Conservation (phyloP, 805 yeast genomes). For the Yamadazyma ubonensis region DNA sequence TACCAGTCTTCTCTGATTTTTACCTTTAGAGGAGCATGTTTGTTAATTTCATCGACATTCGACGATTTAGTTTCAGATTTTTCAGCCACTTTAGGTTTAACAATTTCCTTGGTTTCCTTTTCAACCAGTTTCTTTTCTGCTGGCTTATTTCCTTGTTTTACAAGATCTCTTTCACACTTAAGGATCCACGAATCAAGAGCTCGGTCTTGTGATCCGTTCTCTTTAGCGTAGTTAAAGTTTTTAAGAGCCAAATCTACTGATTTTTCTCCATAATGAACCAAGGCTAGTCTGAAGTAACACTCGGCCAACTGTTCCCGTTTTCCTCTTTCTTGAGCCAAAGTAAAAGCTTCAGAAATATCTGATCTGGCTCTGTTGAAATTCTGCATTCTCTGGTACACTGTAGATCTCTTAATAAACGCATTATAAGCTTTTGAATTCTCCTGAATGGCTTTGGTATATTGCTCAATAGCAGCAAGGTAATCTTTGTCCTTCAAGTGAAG, state of each 20-base stretch:
- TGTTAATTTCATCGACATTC: slow-evolving; percentile 32
- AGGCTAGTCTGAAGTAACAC: slow-evolving; percentile 49
- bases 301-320: slow-evolving; percentile 46
- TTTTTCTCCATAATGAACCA: slow-evolving; percentile 45
- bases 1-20: slow-evolving; percentile 50
- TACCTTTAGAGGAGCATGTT: slow-evolving; percentile 38
- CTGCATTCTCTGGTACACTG: slow-evolving; percentile 46
- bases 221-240: slow-evolving; percentile 43
- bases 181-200: slow-evolving; percentile 49
- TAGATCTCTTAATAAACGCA: slow-evolving; percentile 50
- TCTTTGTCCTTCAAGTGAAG: slow-evolving; percentile 29
- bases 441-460: slow-evolving; percentile 38
- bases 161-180: slow-evolving; percentile 33
- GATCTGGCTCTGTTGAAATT: slow-evolving; percentile 49
- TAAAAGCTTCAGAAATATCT: slow-evolving; percentile 46
- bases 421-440: slow-evolving; percentile 46
- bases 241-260: slow-evolving; percentile 39
- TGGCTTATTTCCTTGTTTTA: neutral
- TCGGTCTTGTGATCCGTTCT: slow-evolving; percentile 43
- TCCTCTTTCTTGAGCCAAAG: slow-evolving; percentile 46
- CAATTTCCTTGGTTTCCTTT: neutral
- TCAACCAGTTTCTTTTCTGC: neutral
- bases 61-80: slow-evolving; percentile 19
- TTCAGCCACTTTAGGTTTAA: neutral
- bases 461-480: slow-evolving; percentile 43